Evolutionary conservation across 2,329 filamentous ascomycete species (phyloP), one percentile per base, ranked within the genome.

Genomic region (Clonostachys rhizophaga): DNA sequence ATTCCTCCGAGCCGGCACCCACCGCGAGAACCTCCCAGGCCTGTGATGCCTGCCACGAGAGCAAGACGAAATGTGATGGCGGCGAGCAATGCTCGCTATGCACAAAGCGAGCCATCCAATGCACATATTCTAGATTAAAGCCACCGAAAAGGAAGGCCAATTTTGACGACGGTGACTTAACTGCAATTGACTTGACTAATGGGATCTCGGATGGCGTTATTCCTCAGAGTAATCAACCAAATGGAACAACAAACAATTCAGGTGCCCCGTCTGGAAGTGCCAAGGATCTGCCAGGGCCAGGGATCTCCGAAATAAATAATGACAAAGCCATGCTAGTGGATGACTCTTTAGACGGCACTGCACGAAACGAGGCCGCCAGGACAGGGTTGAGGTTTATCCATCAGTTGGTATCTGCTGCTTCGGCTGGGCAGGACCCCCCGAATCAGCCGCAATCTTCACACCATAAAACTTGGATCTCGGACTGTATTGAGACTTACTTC

Each of bases 61-160:
- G 66, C 49, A 74, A 74, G 55, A 70, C 66, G 3, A 71, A 69
- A 49, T 74, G 71, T 44, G 64, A 70, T 48, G 71, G 71, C 2
- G 65, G 67, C 12, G 47, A 54, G 2, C 60, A 58, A 20, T 74
- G 71, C 41, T 61, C 63, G 1, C 62, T 67, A 3, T 74, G 70
- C 42, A 50, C 53, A 5, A 72, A 69, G 51, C 61, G 65, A 47
- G 61, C 60, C 2, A 61, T 70, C 16, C 50, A 52, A 14, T 74
- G 71, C 49, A 65, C 61, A 0, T 73, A 68, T 39, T 56, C 59
- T 13, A 57, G 62, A 5, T 30, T 30, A 30, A 30, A 30, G 9
- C 24, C 24, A 30, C 24, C 24, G 24, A 30, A 30, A 30, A 50
- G 36, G 35, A 30, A 17, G n/a, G 20, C 42, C 13, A 24, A 40